Evolutionary conservation across 352 stramenopile species (phyloP).

Genomic region (Phytopythium ostracodes): DNA sequence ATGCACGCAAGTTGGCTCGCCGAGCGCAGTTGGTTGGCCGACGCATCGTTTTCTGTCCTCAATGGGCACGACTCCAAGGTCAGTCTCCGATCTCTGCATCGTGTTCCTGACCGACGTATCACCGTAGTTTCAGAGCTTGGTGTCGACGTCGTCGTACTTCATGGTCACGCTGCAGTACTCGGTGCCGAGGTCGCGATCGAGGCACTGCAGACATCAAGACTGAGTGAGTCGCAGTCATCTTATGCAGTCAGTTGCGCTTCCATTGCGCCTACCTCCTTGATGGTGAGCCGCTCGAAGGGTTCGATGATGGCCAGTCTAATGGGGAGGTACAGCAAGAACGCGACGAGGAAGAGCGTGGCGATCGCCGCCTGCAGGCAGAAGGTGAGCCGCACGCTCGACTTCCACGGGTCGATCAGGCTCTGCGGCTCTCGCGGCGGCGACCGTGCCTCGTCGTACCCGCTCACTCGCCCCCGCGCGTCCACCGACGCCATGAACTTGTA

Average conservation of each 20-base stretch:
- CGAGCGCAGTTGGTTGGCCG: slow-evolving; percentile 45
- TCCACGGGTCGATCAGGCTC: slow-evolving; percentile 12
- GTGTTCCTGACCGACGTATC: not conserved
- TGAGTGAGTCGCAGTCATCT: not conserved
- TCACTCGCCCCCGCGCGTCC: slow-evolving; percentile 1
- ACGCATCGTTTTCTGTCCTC: slow-evolving; percentile 19
- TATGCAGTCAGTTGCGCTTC: not conserved
- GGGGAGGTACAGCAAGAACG: slow-evolving; percentile 62
- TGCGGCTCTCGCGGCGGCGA: not conserved
- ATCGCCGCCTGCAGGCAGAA: slow-evolving; percentile 26
- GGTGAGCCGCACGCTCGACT: slow-evolving; percentile 22
- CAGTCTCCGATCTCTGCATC: not conserved
- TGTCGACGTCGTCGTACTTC: slow-evolving; percentile 18
- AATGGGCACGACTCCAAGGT: not conserved
- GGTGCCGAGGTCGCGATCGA: slow-evolving; percentile 23
- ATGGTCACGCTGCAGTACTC: slow-evolving; percentile 37
- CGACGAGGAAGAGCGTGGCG: slow-evolving; percentile 40
- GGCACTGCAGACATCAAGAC: slow-evolving; percentile 10
- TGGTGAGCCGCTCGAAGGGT: slow-evolving; percentile 36
- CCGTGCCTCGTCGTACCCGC: not conserved
- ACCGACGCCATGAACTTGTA: slow-evolving; percentile 21
- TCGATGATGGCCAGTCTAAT: slow-evolving; percentile 44
- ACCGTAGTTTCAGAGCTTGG: slow-evolving; percentile 70
- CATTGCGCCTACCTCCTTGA: slow-evolving; percentile 20
- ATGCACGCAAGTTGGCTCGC: slow-evolving; percentile 44